phyloP scores from a whole-genome alignment of 2,329 filamentous ascomycete genomes.

The Aspergillus pseudoterreus region DNA sequence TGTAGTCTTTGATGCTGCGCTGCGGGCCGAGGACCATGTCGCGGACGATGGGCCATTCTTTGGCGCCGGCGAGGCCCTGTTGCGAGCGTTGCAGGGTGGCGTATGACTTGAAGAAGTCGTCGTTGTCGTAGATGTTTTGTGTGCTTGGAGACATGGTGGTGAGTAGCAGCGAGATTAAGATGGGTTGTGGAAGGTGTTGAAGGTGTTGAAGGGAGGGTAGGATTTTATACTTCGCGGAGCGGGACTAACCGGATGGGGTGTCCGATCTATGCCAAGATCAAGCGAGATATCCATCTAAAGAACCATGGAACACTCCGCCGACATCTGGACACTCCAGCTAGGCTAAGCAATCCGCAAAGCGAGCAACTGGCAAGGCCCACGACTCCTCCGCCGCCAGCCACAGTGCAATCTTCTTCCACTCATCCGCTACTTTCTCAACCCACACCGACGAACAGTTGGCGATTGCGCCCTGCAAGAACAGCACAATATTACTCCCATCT shows the following conservation, averaged over 20 bases:
- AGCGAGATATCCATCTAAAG: too few species aligned
- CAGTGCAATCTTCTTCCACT: too few species aligned
- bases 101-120: constrained; percentile 45
- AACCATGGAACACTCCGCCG: not conserved
- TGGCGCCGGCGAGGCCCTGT: constrained; percentile 38
- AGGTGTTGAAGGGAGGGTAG: not conserved
- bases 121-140: constrained; percentile 37
- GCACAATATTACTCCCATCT: too few species aligned
- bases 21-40: constrained; percentile 34
- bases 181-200: not conserved
- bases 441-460: too few species aligned
- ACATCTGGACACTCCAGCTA: not conserved
- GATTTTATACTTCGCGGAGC: not conserved
- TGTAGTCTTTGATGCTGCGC: constrained; percentile 19
- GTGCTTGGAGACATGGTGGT: constrained; percentile 4
- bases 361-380: too few species aligned
- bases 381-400: too few species aligned
- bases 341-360: not conserved
- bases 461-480: too few species aligned
- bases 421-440: too few species aligned
- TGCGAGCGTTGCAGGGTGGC: constrained; percentile 40
- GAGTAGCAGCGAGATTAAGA: not conserved
- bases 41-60: constrained; percentile 45
- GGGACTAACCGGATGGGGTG: not conserved
- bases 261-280: not conserved